phyloP scores from a whole-genome alignment of 2,329 filamentous ascomycete species.

The Alternaria brassicae region DNA sequence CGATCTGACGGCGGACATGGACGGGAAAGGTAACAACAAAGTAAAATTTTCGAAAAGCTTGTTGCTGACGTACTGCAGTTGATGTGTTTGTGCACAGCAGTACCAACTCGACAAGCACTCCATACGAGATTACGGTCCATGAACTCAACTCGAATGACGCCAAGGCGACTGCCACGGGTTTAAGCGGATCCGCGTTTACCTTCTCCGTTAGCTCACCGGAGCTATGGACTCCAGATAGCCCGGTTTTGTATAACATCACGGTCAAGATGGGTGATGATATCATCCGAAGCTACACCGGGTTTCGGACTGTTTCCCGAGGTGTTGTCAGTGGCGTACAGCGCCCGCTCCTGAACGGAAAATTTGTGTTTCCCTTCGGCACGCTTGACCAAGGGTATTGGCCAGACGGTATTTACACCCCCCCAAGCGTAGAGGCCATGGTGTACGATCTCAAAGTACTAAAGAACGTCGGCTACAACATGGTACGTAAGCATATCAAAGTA shows the following conservation, averaged over 20 bases:
- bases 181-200: slow-evolving; percentile 60
- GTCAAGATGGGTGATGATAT: slow-evolving; percentile 62
- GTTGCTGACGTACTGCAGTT: slow-evolving; percentile 52
- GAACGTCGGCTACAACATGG: slow-evolving; percentile 71
- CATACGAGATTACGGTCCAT: slow-evolving; percentile 51
- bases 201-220: slow-evolving; percentile 63
- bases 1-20: slow-evolving; percentile 61
- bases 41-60: not conserved
- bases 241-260: slow-evolving; percentile 69
- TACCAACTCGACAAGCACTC: slow-evolving; percentile 40
- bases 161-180: slow-evolving; percentile 56
- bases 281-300: slow-evolving; percentile 71
- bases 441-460: slow-evolving; percentile 71
- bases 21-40: slow-evolving; percentile 38
- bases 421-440: slow-evolving; percentile 71
- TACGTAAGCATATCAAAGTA: slow-evolving; percentile 76
- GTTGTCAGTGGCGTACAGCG: slow-evolving; percentile 65
- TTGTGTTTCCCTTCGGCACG: slow-evolving; percentile 71
- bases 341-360: slow-evolving; percentile 72
- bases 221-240: slow-evolving; percentile 71
- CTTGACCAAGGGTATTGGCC: slow-evolving; percentile 77
- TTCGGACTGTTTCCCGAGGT: slow-evolving; percentile 67
- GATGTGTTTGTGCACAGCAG: slow-evolving; percentile 63
- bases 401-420: slow-evolving; percentile 71
- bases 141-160: slow-evolving; percentile 46